Evolutionary conservation across 371 early-diverging fungal genomes (phyloP), one percentile per base, ranked within the genome.

Genomic region (Saksenaea vasiformis): DNA sequence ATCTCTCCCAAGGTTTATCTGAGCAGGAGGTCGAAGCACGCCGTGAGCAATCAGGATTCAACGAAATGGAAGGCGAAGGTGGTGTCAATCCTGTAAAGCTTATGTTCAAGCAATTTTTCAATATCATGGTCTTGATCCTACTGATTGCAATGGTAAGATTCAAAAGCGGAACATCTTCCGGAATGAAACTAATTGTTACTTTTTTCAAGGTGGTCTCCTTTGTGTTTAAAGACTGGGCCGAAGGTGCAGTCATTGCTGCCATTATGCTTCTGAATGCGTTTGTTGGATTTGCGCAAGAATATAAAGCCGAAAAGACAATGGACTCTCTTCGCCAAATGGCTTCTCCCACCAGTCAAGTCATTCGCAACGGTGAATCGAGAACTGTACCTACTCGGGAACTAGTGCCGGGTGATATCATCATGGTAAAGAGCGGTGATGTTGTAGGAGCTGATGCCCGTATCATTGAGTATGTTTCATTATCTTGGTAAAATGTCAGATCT

Each of bases 381-480:
- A 83, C 84, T 4, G 73, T 95, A 19, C 81, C 92, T 35, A 90
- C 94, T 19, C 77, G 77, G 47, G 91, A 90, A 19, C 74, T 95
- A 11, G 93, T 95, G 11, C 93, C 93, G 1, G 97, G 97, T 36
- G 98, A 98, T 78, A 67, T 97, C 34, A 77, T 98, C 44, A 81
- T 90, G 35, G 75, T 97, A n/a, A 94, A 95, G 64, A 89, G 89
- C 65, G 95, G 96, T 27, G 96, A 96, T 68, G 91, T 91, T 9
- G 87, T 96, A 26, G 94, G 94, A 19, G 98, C 96, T 41, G 98
- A 97, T 66, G 85, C 91, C 56, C 88, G 95, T 61, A 79, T 97
- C 11, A 87, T 93, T 62, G 93, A 95, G 71, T 84, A 74, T 82
- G 61, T 80, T 17, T 17, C 34, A 39, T 27, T 19, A 11, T 34